Evolutionary conservation across 1,284 basidiomycete species (phyloP).

Genomic region (Malassezia vespertilionis): DNA sequence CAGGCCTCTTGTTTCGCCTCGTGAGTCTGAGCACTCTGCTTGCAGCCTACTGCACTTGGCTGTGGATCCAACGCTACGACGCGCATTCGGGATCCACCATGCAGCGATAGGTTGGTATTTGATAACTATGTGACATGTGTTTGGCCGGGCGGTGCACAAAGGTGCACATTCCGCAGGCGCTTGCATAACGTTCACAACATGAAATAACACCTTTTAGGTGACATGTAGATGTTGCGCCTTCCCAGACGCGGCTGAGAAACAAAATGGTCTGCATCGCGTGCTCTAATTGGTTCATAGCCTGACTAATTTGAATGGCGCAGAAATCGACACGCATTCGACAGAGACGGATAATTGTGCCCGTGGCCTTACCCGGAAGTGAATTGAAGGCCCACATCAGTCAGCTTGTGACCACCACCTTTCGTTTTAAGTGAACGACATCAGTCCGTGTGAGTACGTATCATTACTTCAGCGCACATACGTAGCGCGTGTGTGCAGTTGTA

Average conservation of each 20-base stretch:
- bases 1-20: constrained; percentile 15
- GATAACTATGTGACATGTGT: background rate
- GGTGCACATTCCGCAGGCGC: too few species aligned
- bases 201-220: too few species aligned
- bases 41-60: constrained; percentile 11
- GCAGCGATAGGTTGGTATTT: background rate
- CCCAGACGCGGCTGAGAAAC: too few species aligned
- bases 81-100: background rate
- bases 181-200: too few species aligned
- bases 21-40: constrained; percentile 17
- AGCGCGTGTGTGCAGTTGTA: background rate
- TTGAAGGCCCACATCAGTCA: background rate
- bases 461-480: background rate
- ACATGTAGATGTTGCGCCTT: too few species aligned
- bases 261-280: too few species aligned
- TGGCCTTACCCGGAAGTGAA: background rate
- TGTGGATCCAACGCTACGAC: constrained; percentile 12
- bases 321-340: background rate
- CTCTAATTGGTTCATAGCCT: too few species aligned
- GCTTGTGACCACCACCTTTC: constrained; percentile 6
- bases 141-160: background rate
- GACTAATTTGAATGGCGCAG: background rate
- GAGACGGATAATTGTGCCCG: too few species aligned
- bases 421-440: background rate
- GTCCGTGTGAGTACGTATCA: background rate